These are phyloP conservation scores for Fusarium newnesense DNA, from an alignment of 2,329 filamentous ascomycete genomes.

Conservation along the genomic window DNA sequence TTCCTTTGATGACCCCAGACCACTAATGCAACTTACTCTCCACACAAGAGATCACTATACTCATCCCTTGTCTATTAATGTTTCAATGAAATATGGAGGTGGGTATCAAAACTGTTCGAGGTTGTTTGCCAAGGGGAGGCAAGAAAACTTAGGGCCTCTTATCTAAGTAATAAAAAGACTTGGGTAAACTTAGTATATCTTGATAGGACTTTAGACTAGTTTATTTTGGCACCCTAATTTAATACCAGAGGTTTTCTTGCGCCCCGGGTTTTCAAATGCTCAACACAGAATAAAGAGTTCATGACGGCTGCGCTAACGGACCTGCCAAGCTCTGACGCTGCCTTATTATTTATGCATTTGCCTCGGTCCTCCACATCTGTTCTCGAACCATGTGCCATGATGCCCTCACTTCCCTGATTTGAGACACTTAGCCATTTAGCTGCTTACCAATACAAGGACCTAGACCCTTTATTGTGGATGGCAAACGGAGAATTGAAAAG, in stretches of 20 bases:
- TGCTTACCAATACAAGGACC: constrained; percentile 27
- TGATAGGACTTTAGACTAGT: too few relatives aligned
- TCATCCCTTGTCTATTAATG: not conserved
- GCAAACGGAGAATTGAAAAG: not conserved
- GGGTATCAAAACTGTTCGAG: not conserved
- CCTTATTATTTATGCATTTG: not conserved
- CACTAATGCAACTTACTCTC: not conserved
- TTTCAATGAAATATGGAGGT: not conserved
- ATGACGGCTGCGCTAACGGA: not conserved
- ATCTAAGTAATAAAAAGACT: too few relatives aligned
- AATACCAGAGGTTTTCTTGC: too few relatives aligned
- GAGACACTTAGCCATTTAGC: not conserved
- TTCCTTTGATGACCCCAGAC: not conserved
- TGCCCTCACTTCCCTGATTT: constrained; percentile 18
- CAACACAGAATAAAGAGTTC: constrained; percentile 10
- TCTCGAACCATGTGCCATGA: constrained; percentile 10
- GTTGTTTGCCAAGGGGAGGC: not conserved
- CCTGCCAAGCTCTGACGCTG: not conserved
- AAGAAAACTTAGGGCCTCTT: too few relatives aligned
- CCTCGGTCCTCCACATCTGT: not conserved
- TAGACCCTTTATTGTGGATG: constrained; percentile 11
- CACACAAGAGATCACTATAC: not conserved
- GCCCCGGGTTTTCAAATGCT: not conserved
- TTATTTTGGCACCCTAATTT: too few relatives aligned
- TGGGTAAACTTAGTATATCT: too few relatives aligned